phyloP scores from a whole-genome alignment of 768 basidiomycete species.

The Suillus variegatus region DNA sequence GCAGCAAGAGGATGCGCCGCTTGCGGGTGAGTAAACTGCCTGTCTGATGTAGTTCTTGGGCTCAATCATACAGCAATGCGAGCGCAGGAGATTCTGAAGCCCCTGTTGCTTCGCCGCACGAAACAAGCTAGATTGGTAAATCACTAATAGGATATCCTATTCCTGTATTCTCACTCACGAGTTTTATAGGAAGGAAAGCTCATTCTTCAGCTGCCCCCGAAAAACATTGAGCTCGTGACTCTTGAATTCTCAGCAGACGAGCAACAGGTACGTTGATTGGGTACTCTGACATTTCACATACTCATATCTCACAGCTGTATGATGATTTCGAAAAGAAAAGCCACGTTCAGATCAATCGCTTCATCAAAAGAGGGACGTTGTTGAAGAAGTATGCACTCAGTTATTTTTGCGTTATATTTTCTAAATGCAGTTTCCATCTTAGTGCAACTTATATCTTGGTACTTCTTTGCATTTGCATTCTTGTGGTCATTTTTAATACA shows the following conservation, averaged over 20 bases:
- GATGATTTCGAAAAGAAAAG: slow-evolving; percentile 56
- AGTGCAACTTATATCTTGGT: slow-evolving; percentile 3
- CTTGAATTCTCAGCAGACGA: slow-evolving; percentile 69
- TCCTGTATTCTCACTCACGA: background rate
- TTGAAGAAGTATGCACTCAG: slow-evolving; percentile 60
- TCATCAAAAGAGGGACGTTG: slow-evolving; percentile 63
- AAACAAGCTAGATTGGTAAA: slow-evolving; percentile 55
- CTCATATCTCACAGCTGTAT: slow-evolving; percentile 45
- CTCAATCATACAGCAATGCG: slow-evolving; percentile 41
- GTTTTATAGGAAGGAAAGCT: slow-evolving; percentile 58
- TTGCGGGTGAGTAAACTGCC: slow-evolving; percentile 48
- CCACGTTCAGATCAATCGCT: slow-evolving; percentile 58
- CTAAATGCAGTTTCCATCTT: background rate
- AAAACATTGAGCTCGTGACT: slow-evolving; percentile 58
- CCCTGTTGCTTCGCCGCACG: slow-evolving; percentile 70
- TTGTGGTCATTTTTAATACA: slow-evolving; percentile 40
- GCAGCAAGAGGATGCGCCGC: slow-evolving; percentile 56
- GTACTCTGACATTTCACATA: background rate
- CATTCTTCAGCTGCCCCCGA: slow-evolving; percentile 62
- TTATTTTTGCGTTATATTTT: slow-evolving; percentile 6
- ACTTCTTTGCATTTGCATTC: background rate
- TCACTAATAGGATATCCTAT: background rate
- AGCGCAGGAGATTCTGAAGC: slow-evolving; percentile 67
- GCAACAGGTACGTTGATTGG: slow-evolving; percentile 46
- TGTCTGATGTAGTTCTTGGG: background rate